Conservation (phyloP, 352 stramenopile genomes). For the Pythium dissimile region DNA sequence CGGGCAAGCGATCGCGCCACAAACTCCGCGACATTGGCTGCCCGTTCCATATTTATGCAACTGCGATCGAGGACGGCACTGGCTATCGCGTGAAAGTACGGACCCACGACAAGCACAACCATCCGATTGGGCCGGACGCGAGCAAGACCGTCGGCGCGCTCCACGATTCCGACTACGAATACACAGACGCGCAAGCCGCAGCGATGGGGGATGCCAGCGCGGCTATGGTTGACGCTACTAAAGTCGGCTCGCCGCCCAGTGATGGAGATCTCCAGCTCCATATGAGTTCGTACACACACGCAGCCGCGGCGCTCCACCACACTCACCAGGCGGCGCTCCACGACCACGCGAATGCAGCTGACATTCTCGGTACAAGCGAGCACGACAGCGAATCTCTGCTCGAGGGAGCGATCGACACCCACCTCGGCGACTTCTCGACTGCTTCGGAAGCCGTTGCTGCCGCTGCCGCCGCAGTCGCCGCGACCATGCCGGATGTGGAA, state of each 20-base stretch:
- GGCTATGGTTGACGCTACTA: not conserved
- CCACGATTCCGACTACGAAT: conserved; percentile 61
- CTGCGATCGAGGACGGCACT: conserved; percentile 50
- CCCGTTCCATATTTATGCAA: conserved; percentile 79
- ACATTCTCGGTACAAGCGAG: conserved; percentile 35
- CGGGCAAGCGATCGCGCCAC: conserved; percentile 60
- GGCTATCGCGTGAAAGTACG: conserved; percentile 76
- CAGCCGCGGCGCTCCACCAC: conserved; percentile 21
- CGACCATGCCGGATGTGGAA: not conserved
- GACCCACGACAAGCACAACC: conserved; percentile 72
- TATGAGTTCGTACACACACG: conserved; percentile 13
- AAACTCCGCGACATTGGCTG: conserved; percentile 72
- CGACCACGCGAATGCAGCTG: conserved; percentile 24
- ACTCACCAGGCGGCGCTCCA: conserved; percentile 31
- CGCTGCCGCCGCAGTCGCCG: conserved; percentile 10
- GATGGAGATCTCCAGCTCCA: conserved; percentile 17
- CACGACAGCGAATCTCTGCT: conserved; percentile 57
- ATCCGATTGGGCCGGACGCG: conserved; percentile 63
- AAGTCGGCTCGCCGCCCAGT: conserved; percentile 20
- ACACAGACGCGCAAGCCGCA: conserved; percentile 21
- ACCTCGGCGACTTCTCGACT: conserved; percentile 40
- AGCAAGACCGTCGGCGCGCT: conserved; percentile 49
- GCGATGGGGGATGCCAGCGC: not conserved
- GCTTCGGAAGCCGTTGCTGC: conserved; percentile 26
- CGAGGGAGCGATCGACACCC: conserved; percentile 47